A percentile compares a stretch with the other conserved stretches of the same genome.
Evolutionary conservation across 2,329 filamentous ascomycete genomes (phyloP).

Genomic region (Colletotrichum gigasporum): DNA sequence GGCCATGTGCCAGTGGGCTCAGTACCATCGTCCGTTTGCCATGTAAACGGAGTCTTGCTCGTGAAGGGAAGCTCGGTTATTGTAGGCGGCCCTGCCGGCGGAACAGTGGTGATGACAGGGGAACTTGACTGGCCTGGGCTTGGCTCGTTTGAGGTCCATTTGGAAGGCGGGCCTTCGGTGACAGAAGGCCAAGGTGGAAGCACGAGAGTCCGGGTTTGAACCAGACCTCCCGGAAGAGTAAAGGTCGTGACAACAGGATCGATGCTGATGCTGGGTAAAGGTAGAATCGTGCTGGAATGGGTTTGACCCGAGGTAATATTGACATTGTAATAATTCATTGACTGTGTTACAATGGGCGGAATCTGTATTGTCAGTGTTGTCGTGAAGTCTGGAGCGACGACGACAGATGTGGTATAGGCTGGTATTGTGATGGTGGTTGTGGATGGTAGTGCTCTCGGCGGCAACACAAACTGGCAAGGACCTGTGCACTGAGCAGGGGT

Average conservation of each 20-base stretch:
- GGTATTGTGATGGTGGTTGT: not conserved
- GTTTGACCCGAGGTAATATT: not conserved
- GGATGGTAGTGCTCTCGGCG: not conserved
- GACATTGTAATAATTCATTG: not conserved
- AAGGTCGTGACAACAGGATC: not conserved
- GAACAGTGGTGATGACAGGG: no score
- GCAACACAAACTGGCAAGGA: not conserved
- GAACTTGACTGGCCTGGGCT: no score
- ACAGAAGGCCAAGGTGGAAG: not conserved
- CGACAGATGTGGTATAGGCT: not conserved
- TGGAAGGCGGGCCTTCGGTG: not conserved
- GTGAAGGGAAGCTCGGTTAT: not conserved
- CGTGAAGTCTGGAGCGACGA: not conserved
- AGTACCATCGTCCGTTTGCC: not conserved
- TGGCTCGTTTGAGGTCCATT: not conserved
- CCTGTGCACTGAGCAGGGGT: not conserved
- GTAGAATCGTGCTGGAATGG: not conserved
- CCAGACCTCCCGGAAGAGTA: not conserved
- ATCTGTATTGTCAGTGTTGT: not conserved
- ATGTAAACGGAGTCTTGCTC: not conserved
- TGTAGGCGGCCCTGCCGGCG: no score
- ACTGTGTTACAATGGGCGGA: not conserved
- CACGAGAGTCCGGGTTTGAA: not conserved
- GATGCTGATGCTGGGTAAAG: not conserved
- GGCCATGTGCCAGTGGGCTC: not conserved